Evolutionary conservation across 495 filamentous ascomycete genomes (phyloP).

Genomic region (Aspergillus steynii): DNA sequence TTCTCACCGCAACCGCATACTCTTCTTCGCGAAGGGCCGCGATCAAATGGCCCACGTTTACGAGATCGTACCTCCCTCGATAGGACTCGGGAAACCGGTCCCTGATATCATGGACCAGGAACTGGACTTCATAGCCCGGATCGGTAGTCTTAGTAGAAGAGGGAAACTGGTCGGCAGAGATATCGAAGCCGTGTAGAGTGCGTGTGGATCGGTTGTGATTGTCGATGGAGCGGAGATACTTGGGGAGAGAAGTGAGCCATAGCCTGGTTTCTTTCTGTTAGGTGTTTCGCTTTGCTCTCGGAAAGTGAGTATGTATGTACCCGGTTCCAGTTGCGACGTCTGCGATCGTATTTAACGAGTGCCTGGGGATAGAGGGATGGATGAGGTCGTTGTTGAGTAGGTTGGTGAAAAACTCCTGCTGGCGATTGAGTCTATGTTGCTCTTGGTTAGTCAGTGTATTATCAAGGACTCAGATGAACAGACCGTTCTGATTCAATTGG

Average conservation of each 20-base stretch:
- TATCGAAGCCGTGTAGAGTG: constrained; percentile 38
- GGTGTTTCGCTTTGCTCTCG: neutral
- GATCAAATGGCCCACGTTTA: constrained; percentile 35
- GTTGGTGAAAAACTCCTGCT: constrained; percentile 14
- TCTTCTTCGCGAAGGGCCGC: constrained; percentile 26
- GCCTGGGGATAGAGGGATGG: constrained; percentile 30
- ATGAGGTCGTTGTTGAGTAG: constrained; percentile 23
- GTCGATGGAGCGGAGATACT: constrained; percentile 8
- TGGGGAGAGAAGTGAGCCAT: constrained; percentile 26
- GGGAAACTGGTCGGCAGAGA: constrained; percentile 35
- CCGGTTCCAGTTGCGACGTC: constrained; percentile 44
- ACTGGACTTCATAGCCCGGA: constrained; percentile 10
- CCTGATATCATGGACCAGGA: constrained; percentile 32
- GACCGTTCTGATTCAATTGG: constrained; percentile 7
- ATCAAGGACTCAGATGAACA: neutral
- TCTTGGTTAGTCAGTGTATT: neutral
- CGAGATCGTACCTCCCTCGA: constrained; percentile 33
- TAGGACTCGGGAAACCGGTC: constrained; percentile 32
- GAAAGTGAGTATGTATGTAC: constrained; percentile 16
- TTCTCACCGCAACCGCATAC: constrained; percentile 19
- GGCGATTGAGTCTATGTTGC: constrained; percentile 13
- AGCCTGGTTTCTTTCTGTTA: constrained; percentile 11
- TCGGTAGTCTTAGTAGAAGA: constrained; percentile 3
- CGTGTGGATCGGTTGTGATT: neutral
- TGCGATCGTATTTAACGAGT: constrained; percentile 25